phyloP scores from a whole-genome alignment of 2,329 filamentous ascomycete genomes.

The Aspergillus phoenicis region DNA sequence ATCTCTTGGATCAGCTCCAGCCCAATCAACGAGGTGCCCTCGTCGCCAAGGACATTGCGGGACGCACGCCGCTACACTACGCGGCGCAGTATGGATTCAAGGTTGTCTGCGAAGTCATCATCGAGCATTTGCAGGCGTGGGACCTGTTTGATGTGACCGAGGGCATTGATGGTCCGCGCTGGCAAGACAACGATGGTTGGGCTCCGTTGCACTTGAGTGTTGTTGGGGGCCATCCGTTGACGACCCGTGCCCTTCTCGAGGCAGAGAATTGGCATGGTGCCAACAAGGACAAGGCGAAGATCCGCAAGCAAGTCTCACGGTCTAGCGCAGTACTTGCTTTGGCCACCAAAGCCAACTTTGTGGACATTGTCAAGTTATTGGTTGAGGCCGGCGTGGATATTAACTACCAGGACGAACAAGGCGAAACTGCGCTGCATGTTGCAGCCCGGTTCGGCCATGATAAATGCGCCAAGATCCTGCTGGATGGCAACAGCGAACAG shows the following conservation, averaged over 20 bases:
- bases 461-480: conserved; percentile 74
- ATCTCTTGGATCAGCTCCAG: conserved; percentile 68
- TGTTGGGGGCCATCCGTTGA: conserved; percentile 84
- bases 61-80: conserved; percentile 85
- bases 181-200: conserved; percentile 92
- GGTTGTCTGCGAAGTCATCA: conserved; percentile 83
- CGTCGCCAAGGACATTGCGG: conserved; percentile 72
- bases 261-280: conserved; percentile 75
- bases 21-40: conserved; percentile 69
- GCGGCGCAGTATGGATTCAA: conserved; percentile 94
- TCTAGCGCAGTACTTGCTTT: conserved; percentile 86
- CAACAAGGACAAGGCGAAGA: conserved; percentile 63
- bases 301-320: conserved; percentile 72
- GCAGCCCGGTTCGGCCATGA: conserved; percentile 86
- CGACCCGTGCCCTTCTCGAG: conserved; percentile 77
- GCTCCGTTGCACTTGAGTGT: conserved; percentile 91
- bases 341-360: conserved; percentile 85
- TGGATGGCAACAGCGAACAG: conserved; percentile 70
- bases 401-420: conserved; percentile 87
- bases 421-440: conserved; percentile 88
- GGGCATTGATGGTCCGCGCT: conserved; percentile 82
- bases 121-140: conserved; percentile 88
- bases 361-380: conserved; percentile 79
- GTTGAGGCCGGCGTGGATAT: conserved; percentile 89
- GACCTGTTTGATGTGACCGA: conserved; percentile 78